These are phyloP conservation scores for Epichloe sp. DNA, from an alignment of 2,329 filamentous ascomycete species.

Conservation along the genomic window DNA sequence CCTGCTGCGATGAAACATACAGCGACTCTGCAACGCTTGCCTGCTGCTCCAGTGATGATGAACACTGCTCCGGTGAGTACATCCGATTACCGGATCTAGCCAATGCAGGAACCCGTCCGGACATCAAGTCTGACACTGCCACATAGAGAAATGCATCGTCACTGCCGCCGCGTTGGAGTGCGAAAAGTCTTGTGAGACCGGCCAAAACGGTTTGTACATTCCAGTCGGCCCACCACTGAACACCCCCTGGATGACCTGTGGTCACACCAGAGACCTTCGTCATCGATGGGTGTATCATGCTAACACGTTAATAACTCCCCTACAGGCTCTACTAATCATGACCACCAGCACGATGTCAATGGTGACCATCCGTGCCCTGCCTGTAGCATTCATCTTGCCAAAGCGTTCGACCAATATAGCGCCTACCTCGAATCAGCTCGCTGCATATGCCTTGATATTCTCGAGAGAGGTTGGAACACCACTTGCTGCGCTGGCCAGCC, in stretches of 20 bases:
- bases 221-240: background rate
- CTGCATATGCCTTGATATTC: constrained; percentile 23
- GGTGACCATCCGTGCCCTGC: constrained; percentile 15
- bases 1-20: constrained; percentile 9
- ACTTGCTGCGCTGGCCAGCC: constrained; percentile 15
- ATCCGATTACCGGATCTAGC: background rate
- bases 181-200: constrained; percentile 15
- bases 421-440: constrained; percentile 23
- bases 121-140: constrained; percentile 2
- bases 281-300: background rate
- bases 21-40: constrained; percentile 8
- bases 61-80: constrained; percentile 14
- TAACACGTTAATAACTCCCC: background rate
- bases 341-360: constrained; percentile 15
- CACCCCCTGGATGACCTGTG: background rate
- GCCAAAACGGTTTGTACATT: constrained; percentile 12
- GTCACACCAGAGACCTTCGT: background rate
- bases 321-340: constrained; percentile 9
- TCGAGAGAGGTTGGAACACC: constrained; percentile 15
- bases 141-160: constrained; percentile 19
- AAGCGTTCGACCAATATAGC: constrained; percentile 22
- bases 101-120: background rate
- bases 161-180: constrained; percentile 18
- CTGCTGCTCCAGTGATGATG: constrained; percentile 16
- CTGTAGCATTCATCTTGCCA: constrained; percentile 19